Conservation (phyloP, 495 filamentous ascomycete genomes). For the Aspergillus asperescens region DNA sequence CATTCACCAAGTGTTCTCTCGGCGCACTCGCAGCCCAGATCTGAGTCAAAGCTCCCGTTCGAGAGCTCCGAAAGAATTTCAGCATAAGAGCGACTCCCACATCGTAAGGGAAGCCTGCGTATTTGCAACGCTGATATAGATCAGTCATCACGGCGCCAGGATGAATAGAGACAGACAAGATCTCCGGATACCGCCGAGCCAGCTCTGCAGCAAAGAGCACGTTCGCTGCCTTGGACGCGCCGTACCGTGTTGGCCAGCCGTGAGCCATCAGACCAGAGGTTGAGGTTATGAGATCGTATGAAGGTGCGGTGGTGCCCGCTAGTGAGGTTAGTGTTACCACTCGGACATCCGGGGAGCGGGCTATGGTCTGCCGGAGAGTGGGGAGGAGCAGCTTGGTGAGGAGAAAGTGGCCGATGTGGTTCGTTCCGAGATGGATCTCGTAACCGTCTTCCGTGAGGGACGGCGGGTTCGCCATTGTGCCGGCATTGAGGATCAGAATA, state of each 20-base stretch:
- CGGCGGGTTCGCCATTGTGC: conserved; percentile 53
- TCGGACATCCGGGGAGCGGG: conserved; percentile 26
- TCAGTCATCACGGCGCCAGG: conserved; percentile 61
- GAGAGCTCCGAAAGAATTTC: conserved; percentile 28
- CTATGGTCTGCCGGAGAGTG: conserved; percentile 39
- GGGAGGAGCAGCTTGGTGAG: conserved; percentile 60
- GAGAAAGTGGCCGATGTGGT: conserved; percentile 64
- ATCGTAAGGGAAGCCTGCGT: conserved; percentile 24
- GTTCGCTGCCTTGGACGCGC: conserved; percentile 59
- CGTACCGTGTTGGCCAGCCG: conserved; percentile 41
- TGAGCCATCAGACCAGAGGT: conserved; percentile 12
- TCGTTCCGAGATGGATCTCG: conserved; percentile 67
- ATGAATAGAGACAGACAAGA: conserved; percentile 55
- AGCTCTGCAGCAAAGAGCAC: conserved; percentile 59
- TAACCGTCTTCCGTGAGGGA: conserved; percentile 55
- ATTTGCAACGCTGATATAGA: conserved; percentile 36
- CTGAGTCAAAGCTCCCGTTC: conserved; percentile 52
- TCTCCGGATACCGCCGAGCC: conserved; percentile 50
- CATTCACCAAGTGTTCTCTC: conserved; percentile 37
- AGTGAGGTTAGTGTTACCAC: conserved; percentile 21
- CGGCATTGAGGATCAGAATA: conserved; percentile 65
- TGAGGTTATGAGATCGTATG: conserved; percentile 43
- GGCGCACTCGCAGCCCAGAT: conserved; percentile 50
- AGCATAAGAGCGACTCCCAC: conserved; percentile 19
- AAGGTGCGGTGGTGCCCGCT: conserved; percentile 47